Base-by-base conservation (phyloP, 2,329 filamentous ascomycete genomes). In the Metarhizium humberi region DNA sequence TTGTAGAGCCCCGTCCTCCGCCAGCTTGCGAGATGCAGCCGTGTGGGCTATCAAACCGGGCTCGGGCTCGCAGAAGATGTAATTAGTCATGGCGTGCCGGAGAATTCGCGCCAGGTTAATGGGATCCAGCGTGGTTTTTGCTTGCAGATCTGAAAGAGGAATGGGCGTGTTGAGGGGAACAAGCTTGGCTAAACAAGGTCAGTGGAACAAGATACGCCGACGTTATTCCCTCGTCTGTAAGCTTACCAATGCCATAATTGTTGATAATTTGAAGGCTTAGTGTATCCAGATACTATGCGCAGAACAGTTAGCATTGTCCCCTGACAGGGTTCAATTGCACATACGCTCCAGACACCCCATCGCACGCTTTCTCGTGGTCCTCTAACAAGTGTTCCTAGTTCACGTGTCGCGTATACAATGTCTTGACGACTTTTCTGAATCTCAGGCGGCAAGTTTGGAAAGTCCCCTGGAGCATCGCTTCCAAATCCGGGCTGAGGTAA, bases 21-120 rank as follows among this genome's bases (percentile, higher is more conserved):
- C 75, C 1, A 85, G 71, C 2, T 77, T 64, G 4, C 73, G 73
- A 1, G 80, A 84, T 1, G 75, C 73, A 1, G 78, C 76, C 2
- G 78, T 82, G 63, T 85, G 82, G 8, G 75, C 75, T 57, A 85
- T 75, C 2, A 73, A 58, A 1, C 77, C 76, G 0, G 77, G 75
- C 5, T 65, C 64, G 1, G 76, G 73, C 60, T 85, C 81, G 47
- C 68, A 63, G 66, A 85, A 83, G 56, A 85, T 73, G 11, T 72
- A 69, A 59, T 76, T 79, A 13, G 79, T 82, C 73, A 84, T 83
- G 43, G 76, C 79, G 63, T 82, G 75, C 7, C 81, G 77, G 32
- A 81, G 65, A 6, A 79, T 67, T 49, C 78, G 75, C 13, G 74
- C 72, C 18, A 81, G 69, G 61, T 80, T 80, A 58, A 75, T 70